Percentiles rank a stretch among this genome's conserved stretches.
Conservation (phyloP, 306 rosid species). For the Lithocarpus polystachyus region DNA sequence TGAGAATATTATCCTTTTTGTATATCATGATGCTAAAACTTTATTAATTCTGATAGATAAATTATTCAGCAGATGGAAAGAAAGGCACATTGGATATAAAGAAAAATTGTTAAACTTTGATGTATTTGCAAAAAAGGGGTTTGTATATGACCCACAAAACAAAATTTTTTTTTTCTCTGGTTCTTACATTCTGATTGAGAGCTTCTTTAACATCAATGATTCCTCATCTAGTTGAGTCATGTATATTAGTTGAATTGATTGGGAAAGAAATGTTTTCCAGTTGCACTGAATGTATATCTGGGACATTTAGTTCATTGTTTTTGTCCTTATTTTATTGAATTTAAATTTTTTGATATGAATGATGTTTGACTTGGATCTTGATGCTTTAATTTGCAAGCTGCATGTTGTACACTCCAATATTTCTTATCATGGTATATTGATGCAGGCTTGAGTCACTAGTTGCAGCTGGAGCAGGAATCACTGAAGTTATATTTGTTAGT, state of each 20-base stretch:
- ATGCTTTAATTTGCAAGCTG: background rate
- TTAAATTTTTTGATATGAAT: background rate
- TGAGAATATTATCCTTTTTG: background rate
- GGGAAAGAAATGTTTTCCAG: background rate
- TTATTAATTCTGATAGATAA: background rate
- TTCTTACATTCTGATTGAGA: background rate
- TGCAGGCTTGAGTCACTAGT: conserved; percentile 84
- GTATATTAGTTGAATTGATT: background rate
- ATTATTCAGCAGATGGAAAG: background rate
- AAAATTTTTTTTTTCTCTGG: background rate
- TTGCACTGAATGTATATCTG: background rate
- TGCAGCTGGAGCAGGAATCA: conserved; percentile 89
- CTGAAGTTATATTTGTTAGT: conserved; percentile 36
- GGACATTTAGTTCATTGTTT: background rate
- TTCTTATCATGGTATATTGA: conserved; percentile 39
- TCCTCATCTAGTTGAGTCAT: background rate
- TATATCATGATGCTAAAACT: background rate
- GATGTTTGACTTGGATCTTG: background rate
- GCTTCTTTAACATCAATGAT: background rate
- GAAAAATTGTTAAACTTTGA: background rate
- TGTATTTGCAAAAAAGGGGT: background rate
- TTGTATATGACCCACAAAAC: background rate
- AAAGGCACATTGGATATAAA: background rate
- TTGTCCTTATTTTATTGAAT: background rate
- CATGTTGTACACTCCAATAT: background rate